Evolutionary conservation across 2,329 filamentous ascomycete species (phyloP).

Genomic region (Bipolaris bicolor): DNA sequence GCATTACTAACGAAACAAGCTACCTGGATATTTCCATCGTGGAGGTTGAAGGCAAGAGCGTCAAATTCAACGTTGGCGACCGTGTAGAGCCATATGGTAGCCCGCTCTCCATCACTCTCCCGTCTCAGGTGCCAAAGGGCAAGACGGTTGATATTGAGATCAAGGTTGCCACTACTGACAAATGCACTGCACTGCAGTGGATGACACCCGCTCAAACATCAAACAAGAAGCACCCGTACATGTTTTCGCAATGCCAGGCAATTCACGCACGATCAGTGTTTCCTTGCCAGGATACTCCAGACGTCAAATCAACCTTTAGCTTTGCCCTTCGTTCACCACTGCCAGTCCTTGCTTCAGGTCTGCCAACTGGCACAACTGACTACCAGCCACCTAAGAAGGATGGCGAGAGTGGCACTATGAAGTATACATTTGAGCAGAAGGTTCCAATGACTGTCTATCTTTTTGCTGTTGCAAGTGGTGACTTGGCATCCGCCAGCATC

Average conservation of each 20-base stretch:
- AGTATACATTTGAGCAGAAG: conserved; percentile 87
- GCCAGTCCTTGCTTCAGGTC: conserved; percentile 89
- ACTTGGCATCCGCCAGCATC: conserved; percentile 83
- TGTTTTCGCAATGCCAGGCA: conserved; percentile 98
- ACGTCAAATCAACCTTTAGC: conserved; percentile 93
- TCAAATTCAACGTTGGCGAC: conserved; percentile 73
- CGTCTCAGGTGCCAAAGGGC: conserved; percentile 54
- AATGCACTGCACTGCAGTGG: conserved; percentile 95
- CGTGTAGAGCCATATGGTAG: conserved; percentile 76
- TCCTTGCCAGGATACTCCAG: conserved; percentile 96
- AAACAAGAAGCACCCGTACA: conserved; percentile 94
- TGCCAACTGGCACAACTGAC: conserved; percentile 63
- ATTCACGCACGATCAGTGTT: conserved; percentile 94
- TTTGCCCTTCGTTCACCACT: conserved; percentile 87
- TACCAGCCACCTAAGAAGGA: conserved; percentile 57
- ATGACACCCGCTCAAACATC: conserved; percentile 90
- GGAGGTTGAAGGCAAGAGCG: conserved; percentile 68
- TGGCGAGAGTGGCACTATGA: conserved; percentile 60
- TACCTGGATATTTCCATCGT: conserved; percentile 76
- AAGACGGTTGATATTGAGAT: conserved; percentile 56
- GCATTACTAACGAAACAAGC: conserved; percentile 46
- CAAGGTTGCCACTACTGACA: conserved; percentile 75
- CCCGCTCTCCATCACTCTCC: conserved; percentile 67
- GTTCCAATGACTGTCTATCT: conserved; percentile 94
- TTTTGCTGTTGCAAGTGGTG: conserved; percentile 86